Percentiles rank a stretch among this genome's conserved stretches.
Evolutionary conservation across 2,329 filamentous ascomycete genomes (phyloP).

Genomic region (Hypomyces perniciosus): DNA sequence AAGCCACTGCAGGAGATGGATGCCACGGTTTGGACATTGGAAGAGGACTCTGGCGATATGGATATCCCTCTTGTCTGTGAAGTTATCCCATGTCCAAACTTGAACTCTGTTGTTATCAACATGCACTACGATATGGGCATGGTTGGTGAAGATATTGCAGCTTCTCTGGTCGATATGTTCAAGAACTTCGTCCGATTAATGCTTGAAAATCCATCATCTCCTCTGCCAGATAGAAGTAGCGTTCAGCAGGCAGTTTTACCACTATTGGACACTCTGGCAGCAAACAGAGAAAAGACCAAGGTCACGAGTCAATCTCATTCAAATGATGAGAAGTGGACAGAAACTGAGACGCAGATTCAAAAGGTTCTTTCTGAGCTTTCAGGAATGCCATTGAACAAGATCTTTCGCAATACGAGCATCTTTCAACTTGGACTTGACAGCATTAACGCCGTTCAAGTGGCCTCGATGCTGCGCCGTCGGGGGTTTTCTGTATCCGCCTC

Average conservation of each 20-base stretch:
- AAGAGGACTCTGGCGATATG: conserved; percentile 58
- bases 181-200: conserved; percentile 23
- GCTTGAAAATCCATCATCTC: conserved; percentile 24
- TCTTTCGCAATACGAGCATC: conserved; percentile 62
- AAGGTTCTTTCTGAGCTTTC: conserved; percentile 55
- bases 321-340: conserved; percentile 38
- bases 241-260: conserved; percentile 19
- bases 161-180: conserved; percentile 26
- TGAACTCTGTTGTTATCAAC: conserved; percentile 50
- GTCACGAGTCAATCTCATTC: background rate
- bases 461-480: conserved; percentile 55
- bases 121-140: conserved; percentile 56
- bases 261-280: conserved; percentile 19
- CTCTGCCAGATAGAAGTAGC: conserved; percentile 12
- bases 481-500: conserved; percentile 57
- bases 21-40: conserved; percentile 47
- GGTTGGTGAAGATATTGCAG: conserved; percentile 23
- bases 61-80: conserved; percentile 75
- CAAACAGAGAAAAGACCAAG: conserved; percentile 17
- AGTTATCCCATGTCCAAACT: conserved; percentile 49
- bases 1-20: conserved; percentile 54
- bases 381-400: conserved; percentile 38
- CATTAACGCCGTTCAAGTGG: conserved; percentile 78
- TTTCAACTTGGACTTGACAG: conserved; percentile 89
- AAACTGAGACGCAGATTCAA: conserved; percentile 48